phyloP scores from a whole-genome alignment of 768 basidiomycete species.

The Pisolithus albus region DNA sequence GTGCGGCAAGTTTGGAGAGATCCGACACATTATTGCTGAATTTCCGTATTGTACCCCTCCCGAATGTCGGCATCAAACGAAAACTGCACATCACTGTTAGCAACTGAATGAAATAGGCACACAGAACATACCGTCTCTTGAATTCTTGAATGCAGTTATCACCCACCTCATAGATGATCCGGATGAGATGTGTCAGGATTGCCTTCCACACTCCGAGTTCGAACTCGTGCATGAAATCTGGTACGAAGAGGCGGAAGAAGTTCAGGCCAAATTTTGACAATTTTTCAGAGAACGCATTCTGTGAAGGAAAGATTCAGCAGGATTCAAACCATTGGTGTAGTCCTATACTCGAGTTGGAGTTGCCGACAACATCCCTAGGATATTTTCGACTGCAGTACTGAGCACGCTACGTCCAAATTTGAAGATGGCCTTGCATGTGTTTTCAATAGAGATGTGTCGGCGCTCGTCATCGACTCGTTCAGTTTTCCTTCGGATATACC shows the following conservation, averaged over 20 bases:
- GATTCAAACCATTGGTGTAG: too few species aligned
- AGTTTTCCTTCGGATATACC: not conserved
- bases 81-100: conserved; percentile 6
- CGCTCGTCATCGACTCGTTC: not conserved
- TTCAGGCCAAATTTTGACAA: conserved; percentile 19
- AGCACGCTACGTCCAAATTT: not conserved
- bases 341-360: not conserved
- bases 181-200: not conserved
- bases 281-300: conserved; percentile 29
- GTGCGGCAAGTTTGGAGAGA: conserved; percentile 30
- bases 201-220: not conserved
- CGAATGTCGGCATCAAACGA: conserved; percentile 26
- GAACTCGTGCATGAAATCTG: conserved; percentile 30
- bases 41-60: conserved; percentile 21
- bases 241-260: conserved; percentile 19
- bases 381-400: not conserved
- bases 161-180: not conserved
- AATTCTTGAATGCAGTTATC: conserved; percentile 14
- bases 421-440: not conserved
- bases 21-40: conserved; percentile 29
- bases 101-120: too few species aligned
- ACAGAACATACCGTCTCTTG: conserved; percentile 17
- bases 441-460: not conserved
- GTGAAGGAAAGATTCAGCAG: not conserved
- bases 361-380: not conserved